phyloP scores from a whole-genome alignment of 2,329 filamentous ascomycete genomes.

The Colletotrichum cordylinicola region DNA sequence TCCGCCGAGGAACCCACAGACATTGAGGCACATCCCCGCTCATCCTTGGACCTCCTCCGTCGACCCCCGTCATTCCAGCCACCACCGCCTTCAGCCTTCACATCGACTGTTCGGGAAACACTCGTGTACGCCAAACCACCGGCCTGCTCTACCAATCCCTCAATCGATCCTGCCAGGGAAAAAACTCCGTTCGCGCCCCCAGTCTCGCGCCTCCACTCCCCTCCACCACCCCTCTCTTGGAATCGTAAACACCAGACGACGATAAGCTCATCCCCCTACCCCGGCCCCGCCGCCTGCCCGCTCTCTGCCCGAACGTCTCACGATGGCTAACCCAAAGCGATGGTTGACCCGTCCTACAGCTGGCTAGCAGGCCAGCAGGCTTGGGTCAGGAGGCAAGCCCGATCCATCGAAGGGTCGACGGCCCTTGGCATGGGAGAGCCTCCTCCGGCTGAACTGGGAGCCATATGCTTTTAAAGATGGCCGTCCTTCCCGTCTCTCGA shows the following conservation, averaged over 20 bases:
- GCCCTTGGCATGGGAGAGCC: not conserved
- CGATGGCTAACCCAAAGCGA: constrained; percentile 10
- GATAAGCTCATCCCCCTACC: constrained; percentile 20
- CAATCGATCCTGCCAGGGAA: not conserved
- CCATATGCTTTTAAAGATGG: constrained; percentile 12
- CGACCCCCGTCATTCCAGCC: constrained; percentile 1
- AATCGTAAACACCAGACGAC: constrained; percentile 21
- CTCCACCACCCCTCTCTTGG: constrained; percentile 10
- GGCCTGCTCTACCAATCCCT: not conserved
- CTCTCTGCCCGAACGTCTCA: constrained; percentile 16
- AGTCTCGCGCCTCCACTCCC: not conserved
- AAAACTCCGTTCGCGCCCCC: constrained; percentile 11
- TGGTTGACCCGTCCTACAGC: constrained; percentile 1
- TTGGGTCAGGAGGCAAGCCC: not conserved
- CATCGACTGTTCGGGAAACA: not conserved
- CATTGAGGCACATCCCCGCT: not conserved
- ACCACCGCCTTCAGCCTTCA: constrained; percentile 1
- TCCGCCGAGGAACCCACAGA: constrained; percentile 6
- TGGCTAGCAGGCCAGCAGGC: not conserved
- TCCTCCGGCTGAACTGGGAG: not conserved
- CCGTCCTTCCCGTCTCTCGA: not conserved
- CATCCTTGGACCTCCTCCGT: not conserved
- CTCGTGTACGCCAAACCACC: not conserved
- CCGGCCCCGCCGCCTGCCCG: constrained; percentile 5
- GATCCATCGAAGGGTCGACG: not conserved